phyloP scores from a whole-genome alignment of 1,284 basidiomycete species.

The Hortiboletus rubellus region DNA sequence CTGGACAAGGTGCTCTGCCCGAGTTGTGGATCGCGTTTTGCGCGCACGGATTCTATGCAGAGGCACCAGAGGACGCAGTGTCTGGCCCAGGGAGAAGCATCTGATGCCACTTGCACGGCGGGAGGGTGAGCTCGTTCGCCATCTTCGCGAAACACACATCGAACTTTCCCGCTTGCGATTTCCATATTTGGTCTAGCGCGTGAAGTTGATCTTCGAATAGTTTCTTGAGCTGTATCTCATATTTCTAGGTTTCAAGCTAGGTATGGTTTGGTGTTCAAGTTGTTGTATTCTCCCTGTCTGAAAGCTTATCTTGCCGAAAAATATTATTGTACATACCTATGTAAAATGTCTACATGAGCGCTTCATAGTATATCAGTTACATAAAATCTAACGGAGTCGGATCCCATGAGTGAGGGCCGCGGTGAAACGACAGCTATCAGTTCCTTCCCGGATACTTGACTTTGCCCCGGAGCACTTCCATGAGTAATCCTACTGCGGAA shows the following conservation, averaged over 20 bases:
- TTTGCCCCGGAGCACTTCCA: slow-evolving; percentile 29
- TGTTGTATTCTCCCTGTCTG: not conserved
- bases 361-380: not conserved
- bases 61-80: slow-evolving; percentile 24
- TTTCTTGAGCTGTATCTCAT: not conserved
- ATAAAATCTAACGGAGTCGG: not conserved
- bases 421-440: not conserved
- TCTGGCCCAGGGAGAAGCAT: not conserved
- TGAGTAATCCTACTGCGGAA: slow-evolving; percentile 34
- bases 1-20: slow-evolving; percentile 22
- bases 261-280: not conserved
- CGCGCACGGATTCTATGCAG: slow-evolving; percentile 27
- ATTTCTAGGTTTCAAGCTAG: not conserved
- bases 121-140: not conserved
- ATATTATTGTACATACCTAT: slow-evolving; percentile 6
- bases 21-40: slow-evolving; percentile 17
- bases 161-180: not conserved
- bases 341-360: not conserved
- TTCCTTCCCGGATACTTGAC: slow-evolving; percentile 28
- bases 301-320: not conserved
- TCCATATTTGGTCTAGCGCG: not conserved
- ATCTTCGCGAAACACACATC: not conserved
- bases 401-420: too few species aligned
- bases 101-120: not conserved
- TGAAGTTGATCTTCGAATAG: not conserved